Conservation (phyloP, 768 basidiomycete genomes). For the Leccinum boreale region DNA sequence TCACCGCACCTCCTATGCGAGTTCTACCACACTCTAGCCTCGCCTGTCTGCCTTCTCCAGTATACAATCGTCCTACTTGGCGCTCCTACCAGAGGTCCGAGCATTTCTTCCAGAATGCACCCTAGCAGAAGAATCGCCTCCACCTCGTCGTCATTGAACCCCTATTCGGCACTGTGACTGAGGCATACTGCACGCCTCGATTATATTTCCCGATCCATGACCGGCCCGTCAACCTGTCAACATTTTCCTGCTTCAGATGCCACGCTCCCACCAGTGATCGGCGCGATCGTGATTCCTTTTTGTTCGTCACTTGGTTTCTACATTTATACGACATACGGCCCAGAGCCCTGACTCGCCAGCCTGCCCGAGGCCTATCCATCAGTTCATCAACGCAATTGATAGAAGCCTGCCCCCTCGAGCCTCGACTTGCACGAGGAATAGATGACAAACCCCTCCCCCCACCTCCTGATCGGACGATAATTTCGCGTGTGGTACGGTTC, state of each 20-base stretch:
- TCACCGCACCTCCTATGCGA: not conserved
- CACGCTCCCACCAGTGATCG: not conserved
- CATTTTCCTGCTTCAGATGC: not conserved
- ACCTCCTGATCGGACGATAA: not conserved
- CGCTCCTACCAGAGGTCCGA: not conserved
- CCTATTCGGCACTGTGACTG: not conserved
- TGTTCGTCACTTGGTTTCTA: conserved; percentile 3
- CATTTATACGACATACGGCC: conserved; percentile 2
- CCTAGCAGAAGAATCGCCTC: not conserved
- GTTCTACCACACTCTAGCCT: not conserved
- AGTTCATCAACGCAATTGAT: conserved; percentile 8
- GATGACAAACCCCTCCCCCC: not conserved
- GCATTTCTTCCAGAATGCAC: not conserved
- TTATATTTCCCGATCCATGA: not conserved
- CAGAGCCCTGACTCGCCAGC: conserved; percentile 7
- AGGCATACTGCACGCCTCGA: not conserved
- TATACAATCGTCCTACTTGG: not conserved
- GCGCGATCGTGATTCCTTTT: not conserved
- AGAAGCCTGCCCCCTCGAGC: not conserved
- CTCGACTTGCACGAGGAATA: not conserved
- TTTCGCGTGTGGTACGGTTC: not conserved
- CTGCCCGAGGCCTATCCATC: not conserved
- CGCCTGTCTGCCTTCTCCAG: not conserved
- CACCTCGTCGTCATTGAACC: not conserved
- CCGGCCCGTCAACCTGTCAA: not conserved